These are phyloP conservation scores for Cryptococcus sp. DNA, from an alignment of 1,284 basidiomycete species.

Conservation along the genomic window DNA sequence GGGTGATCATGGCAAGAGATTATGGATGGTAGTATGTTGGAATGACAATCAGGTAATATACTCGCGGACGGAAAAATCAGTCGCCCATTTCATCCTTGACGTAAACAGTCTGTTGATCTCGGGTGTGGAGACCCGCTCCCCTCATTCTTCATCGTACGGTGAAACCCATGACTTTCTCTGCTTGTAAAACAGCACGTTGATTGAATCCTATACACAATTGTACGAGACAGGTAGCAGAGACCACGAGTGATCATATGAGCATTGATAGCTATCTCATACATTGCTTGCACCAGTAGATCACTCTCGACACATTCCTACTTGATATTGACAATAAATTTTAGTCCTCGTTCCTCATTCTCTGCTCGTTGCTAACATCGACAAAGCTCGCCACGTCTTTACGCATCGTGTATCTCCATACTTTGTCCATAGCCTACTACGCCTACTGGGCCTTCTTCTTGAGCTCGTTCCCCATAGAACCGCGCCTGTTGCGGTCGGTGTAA, in stretches of 20 bases:
- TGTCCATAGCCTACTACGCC: neutral
- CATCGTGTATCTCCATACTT: neutral
- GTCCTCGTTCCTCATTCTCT: neutral
- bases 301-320: neutral
- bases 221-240: too few species aligned
- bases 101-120: neutral
- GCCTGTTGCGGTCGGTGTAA: constrained; percentile 34
- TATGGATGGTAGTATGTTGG: neutral
- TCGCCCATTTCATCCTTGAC: neutral
- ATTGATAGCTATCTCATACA: too few species aligned
- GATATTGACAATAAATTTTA: neutral
- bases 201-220: too few species aligned
- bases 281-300: neutral
- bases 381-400: neutral
- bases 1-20: neutral
- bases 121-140: too few species aligned
- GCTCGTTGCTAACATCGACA: neutral
- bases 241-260: too few species aligned
- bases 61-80: neutral
- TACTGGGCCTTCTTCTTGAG: constrained; percentile 20
- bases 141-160: too few species aligned
- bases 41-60: neutral
- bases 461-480: constrained; percentile 19
- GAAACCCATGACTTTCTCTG: too few species aligned
- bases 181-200: too few species aligned